Base-by-base conservation (phyloP, 495 filamentous ascomycete species). In the Chaetomium fimeti region DNA sequence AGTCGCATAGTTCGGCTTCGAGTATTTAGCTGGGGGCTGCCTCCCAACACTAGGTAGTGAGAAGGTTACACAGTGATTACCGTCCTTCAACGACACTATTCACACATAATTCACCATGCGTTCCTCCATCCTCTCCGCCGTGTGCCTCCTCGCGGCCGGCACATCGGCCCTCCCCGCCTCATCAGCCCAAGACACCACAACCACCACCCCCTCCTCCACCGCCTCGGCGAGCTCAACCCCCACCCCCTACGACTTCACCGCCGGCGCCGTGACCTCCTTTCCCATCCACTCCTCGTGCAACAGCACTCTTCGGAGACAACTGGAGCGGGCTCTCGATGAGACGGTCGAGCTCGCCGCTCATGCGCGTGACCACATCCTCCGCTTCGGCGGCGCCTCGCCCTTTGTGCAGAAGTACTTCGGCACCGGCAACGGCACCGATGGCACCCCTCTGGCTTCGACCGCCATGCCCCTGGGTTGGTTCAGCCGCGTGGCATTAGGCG, bases 361-460 rank as follows among this genome's bases (percentile, higher is more conserved):
- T 64, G 83, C 82, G 1, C 77, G 75, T 47, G 72, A 73, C 22
- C 76, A 79, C 63, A 38, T 86, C 66, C 75, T 84, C 42, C 76
- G 78, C 27, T 81, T 74, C 71, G 78, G 82, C 51, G 78, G 81
- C 66, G 71, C 75, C 36, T 85, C 83, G 13, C 69, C 74, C 22
- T 77, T 83, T 60, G 85, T 82, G 72, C 67, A 72, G 24, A 87
- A 85, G 70, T 87, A 87, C 71, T 87, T 87, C 65, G 81, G 84
- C 36, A 18, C 3, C 54, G 12, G 27, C 25, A 54, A 71, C 77
- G 48, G 3, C 48, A 52, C 45, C 45, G 18, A 22, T n/a, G 20
- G 20, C 4, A 22, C 45, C 20, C 6, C 45, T 24, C 22, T 52
- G 56, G 68, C 75, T 12, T 69, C 81, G 2, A 81, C 82, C 3